A percentile compares a stretch with the other conserved stretches of the same genome.
phyloP scores from a whole-genome alignment of 1,284 basidiomycete genomes.

The Phaffia rhodozyma region DNA sequence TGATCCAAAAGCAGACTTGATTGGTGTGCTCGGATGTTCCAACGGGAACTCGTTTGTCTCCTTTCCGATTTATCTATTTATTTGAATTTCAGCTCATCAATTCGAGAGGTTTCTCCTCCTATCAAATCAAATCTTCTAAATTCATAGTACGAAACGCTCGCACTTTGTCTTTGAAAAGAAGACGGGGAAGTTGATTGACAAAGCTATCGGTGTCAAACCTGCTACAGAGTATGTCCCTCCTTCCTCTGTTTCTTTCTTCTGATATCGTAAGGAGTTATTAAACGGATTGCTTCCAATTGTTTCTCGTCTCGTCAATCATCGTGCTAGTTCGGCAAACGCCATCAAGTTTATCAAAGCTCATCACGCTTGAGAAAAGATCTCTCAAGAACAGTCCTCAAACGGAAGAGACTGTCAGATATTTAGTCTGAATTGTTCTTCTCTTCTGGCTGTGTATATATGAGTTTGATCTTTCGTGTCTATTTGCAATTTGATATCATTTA shows the following conservation, averaged over 20 bases:
- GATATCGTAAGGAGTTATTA: neutral
- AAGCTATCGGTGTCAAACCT: constrained; percentile 69
- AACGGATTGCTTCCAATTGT: neutral
- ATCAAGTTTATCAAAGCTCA: no score
- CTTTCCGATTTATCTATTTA: constrained; percentile 30
- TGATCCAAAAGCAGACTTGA: constrained; percentile 68
- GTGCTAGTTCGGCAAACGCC: neutral
- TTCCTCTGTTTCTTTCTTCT: neutral
- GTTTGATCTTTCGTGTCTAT: no score
- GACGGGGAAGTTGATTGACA: constrained; percentile 63
- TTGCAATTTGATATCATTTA: no score
- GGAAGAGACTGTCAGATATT: no score
- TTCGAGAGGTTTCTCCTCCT: neutral
- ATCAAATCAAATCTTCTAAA: neutral
- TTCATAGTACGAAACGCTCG: constrained; percentile 59
- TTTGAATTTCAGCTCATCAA: neutral
- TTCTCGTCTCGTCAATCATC: neutral
- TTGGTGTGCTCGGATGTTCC: constrained; percentile 54
- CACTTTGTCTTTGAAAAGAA: constrained; percentile 85
- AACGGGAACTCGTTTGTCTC: constrained; percentile 44
- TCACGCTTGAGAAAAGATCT: no score
- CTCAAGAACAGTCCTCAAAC: no score
- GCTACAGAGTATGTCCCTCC: constrained; percentile 42
- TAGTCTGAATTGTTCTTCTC: no score
- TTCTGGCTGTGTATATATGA: no score